Evolutionary conservation across 2,329 filamentous ascomycete species (phyloP).

Genomic region (Ceratocystis alfenasii): DNA sequence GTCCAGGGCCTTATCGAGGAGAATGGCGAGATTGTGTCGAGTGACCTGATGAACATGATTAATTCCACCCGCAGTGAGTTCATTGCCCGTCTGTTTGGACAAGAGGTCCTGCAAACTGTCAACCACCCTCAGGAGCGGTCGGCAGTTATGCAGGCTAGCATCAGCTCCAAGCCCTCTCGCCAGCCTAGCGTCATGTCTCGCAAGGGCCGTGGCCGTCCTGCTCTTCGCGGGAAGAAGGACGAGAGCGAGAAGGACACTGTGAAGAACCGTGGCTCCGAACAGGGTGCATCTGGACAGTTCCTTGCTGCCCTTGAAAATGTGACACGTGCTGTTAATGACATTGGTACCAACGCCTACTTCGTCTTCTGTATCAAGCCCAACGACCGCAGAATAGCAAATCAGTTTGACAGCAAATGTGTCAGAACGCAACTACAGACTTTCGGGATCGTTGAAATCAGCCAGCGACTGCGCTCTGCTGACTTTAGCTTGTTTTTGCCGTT

Average conservation of each 20-base stretch:
- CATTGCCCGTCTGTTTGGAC: constrained; percentile 82
- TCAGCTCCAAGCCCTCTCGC: constrained; percentile 87
- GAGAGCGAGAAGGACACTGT: constrained; percentile 36
- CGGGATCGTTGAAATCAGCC: constrained; percentile 93
- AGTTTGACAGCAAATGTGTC: constrained; percentile 98
- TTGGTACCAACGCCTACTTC: constrained; percentile 86
- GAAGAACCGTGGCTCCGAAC: constrained; percentile 45
- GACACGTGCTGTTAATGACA: constrained; percentile 68
- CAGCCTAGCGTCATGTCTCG: constrained; percentile 84
- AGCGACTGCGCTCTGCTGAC: constrained; percentile 80
- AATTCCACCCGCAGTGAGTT: constrained; percentile 80
- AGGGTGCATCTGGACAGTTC: constrained; percentile 88
- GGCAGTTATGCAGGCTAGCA: constrained; percentile 88
- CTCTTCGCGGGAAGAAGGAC: constrained; percentile 31
- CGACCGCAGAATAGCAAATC: constrained; percentile 90
- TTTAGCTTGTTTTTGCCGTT: constrained; percentile 95
- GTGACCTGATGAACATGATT: constrained; percentile 89
- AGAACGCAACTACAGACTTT: constrained; percentile 88
- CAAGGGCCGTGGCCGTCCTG: constrained; percentile 37
- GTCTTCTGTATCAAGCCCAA: constrained; percentile 97
- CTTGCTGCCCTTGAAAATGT: constrained; percentile 81
- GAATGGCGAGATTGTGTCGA: constrained; percentile 91
- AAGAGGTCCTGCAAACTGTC: constrained; percentile 83
- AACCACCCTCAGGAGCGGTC: constrained; percentile 84
- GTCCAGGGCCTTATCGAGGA: constrained; percentile 80